Base-by-base conservation (phyloP, 805 yeast species). In the Candida gorgasii region DNA sequence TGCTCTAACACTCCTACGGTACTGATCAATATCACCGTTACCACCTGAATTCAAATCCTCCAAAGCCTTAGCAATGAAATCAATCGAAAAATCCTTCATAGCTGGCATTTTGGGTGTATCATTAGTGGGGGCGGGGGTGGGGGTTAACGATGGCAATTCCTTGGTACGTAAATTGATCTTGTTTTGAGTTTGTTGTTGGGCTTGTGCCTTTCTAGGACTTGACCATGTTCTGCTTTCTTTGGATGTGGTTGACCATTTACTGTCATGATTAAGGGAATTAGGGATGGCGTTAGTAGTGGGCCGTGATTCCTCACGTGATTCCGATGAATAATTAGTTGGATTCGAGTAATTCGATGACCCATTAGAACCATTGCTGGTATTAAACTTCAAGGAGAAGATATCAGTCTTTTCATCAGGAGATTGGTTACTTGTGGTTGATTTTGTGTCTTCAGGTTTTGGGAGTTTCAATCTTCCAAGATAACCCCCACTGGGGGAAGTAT, bases 151-250 rank as follows among this genome's bases (percentile, higher is more conserved):
- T 6, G 64, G 58, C 8, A 63, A 51, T 28, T 65, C 69, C 41
- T 60, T 59, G 3, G 63, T 48, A 42, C 63, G 60, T 31, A 63
- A 50, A 50, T 69, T 68, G 40, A 70, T 68, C 45, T 62, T 61
- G 33, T 64, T 67, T 43, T 69, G 76, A 18, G 68, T 49, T 44
- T 64, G 62, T 20, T 53, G 52, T 29, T 63, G 51, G 6, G 8
- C 4, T 46, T 62, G 67, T 44, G 58, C 50, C 40, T 61, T 64
- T 45, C 65, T 57, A 3, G 76, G 76, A n/a, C 73, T 65, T 6
- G 72, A 64, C 76, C 76, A 71, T 47, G 65, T 64, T 35, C 73
- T 54, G n/a, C n/a, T n/a, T n/a, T n/a, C n/a, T n/a, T n/a, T n/a
- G n/a, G n/a, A n/a, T n/a, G n/a, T n/a, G n/a, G n/a, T n/a, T n/a